phyloP scores from a whole-genome alignment of 2,329 filamentous ascomycete species.

The Aspergillus pseudoglaucus region DNA sequence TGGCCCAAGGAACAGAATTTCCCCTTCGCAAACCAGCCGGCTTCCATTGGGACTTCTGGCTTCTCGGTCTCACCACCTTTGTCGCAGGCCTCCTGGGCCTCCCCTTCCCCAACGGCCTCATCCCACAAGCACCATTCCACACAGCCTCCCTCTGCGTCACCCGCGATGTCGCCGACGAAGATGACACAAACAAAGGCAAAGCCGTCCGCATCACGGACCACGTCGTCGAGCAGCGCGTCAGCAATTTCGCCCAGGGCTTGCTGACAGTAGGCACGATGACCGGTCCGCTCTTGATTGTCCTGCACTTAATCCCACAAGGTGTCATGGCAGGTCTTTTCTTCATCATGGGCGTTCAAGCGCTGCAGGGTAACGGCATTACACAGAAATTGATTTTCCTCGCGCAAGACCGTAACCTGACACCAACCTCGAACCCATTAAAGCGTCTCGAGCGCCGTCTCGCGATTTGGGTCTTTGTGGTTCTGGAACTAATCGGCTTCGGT shows the following conservation, averaged over 20 bases:
- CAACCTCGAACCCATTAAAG: conserved; percentile 52
- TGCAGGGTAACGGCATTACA: conserved; percentile 71
- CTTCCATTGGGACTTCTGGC: conserved; percentile 80
- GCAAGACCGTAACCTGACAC: conserved; percentile 58
- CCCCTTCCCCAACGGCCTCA: conserved; percentile 75
- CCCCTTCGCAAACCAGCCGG: conserved; percentile 73
- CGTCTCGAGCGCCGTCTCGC: conserved; percentile 55
- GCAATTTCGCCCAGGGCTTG: conserved; percentile 70
- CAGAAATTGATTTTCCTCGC: conserved; percentile 64
- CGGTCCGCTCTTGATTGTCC: conserved; percentile 63
- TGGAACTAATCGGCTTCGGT: conserved; percentile 65
- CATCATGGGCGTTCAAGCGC: conserved; percentile 74
- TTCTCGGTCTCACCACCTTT: conserved; percentile 71
- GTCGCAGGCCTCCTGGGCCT: conserved; percentile 69
- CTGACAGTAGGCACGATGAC: conserved; percentile 74
- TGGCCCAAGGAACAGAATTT: conserved; percentile 76
- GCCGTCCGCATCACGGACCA: conserved; percentile 56
- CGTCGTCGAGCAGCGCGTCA: conserved; percentile 65
- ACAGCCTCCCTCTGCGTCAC: conserved; percentile 73
- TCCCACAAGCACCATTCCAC: conserved; percentile 78
- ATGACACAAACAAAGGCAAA: conserved; percentile 55
- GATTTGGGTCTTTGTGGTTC: conserved; percentile 64
- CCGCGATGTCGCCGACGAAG: conserved; percentile 46
- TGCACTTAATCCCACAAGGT: conserved; percentile 72
- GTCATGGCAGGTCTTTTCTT: conserved; percentile 78